These are phyloP conservation scores for Lactifluus volemus DNA, from an alignment of 768 basidiomycete species.

Conservation along the genomic window DNA sequence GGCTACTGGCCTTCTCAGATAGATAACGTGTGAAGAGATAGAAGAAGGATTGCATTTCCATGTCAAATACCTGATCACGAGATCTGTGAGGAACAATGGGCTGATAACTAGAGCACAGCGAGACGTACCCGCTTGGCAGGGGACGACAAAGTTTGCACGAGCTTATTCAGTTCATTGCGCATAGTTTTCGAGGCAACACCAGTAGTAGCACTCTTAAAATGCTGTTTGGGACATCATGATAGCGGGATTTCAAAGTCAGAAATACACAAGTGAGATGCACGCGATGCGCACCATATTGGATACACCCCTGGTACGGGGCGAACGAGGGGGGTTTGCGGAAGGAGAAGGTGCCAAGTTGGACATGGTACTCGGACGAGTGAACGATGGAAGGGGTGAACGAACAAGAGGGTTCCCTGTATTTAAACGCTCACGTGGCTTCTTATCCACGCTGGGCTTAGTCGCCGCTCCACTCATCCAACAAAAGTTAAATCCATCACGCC, in stretches of 20 bases:
- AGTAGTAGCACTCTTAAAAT: slow-evolving; percentile 33
- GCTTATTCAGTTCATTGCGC: slow-evolving; percentile 57
- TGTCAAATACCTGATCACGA: slow-evolving; percentile 55
- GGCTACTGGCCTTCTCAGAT: slow-evolving; percentile 76
- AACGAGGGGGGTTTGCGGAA: neutral
- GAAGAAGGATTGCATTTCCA: slow-evolving; percentile 92
- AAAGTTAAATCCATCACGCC: neutral
- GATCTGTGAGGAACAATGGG: slow-evolving; percentile 10
- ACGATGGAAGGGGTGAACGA: neutral
- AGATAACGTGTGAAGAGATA: slow-evolving; percentile 89
- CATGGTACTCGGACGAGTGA: slow-evolving; percentile 1
- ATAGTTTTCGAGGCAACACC: slow-evolving; percentile 51
- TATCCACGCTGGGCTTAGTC: too few relatives aligned
- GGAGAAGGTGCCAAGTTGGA: slow-evolving; percentile 3
- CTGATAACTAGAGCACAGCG: neutral
- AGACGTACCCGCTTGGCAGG: slow-evolving; percentile 45
- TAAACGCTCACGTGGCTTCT: slow-evolving; percentile 6
- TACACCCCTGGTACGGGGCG: slow-evolving; percentile 20
- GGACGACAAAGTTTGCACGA: slow-evolving; percentile 56
- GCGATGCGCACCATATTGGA: slow-evolving; percentile 18
- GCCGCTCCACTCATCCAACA: neutral
- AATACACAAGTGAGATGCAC: neutral
- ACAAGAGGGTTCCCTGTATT: neutral
- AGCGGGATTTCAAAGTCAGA: neutral
- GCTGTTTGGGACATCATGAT: neutral